These are phyloP conservation scores for Annona squamosa DNA, from an alignment of 164 flowering plant genomes.

Conservation along the genomic window DNA sequence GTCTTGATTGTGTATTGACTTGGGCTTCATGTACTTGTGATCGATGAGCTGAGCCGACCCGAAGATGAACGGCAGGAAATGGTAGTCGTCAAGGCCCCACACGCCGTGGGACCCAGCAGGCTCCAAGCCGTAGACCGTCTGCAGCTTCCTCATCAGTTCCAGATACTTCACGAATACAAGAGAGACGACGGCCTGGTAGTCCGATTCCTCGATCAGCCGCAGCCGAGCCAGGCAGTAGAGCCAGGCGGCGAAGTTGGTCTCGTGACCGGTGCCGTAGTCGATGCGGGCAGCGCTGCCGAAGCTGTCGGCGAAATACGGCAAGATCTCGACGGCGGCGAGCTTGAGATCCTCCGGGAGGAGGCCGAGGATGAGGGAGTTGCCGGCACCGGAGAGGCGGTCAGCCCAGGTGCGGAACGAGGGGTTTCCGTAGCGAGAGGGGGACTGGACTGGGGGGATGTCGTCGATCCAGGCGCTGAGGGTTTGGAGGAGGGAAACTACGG, in stretches of 20 bases:
- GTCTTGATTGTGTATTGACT: slow-evolving; percentile 86
- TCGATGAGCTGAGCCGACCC: slow-evolving; percentile 91
- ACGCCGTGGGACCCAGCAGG: slow-evolving; percentile 98
- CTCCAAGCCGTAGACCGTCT: slow-evolving; percentile 50
- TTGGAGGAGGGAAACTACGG: slow-evolving; percentile 36
- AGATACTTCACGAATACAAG: slow-evolving; percentile 75
- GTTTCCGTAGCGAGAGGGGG: slow-evolving; percentile 74
- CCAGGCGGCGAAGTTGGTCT: slow-evolving; percentile 32
- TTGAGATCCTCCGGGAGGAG: slow-evolving; percentile 19
- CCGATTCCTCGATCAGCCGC: slow-evolving; percentile 45
- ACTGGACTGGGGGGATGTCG: slow-evolving; percentile 68
- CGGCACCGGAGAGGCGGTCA: slow-evolving; percentile 23
- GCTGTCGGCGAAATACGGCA: slow-evolving; percentile 26
- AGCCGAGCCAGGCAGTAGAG: slow-evolving; percentile 27
- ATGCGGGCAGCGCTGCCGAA: slow-evolving; percentile 27
- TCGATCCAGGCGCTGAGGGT: slow-evolving; percentile 50
- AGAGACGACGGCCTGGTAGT: slow-evolving; percentile 50
- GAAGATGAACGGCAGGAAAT: slow-evolving; percentile 84
- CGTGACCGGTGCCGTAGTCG: slow-evolving; percentile 38
- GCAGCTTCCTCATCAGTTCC: slow-evolving; percentile 83
- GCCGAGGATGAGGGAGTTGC: slow-evolving; percentile 14
- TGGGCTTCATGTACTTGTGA: slow-evolving; percentile 97
- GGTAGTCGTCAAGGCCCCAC: slow-evolving; percentile 95
- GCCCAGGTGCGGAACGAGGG: slow-evolving; percentile 68
- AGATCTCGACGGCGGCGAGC: slow-evolving; percentile 17